Conservation (phyloP, 441 rosid species). For the Monsonia emarginata region DNA sequence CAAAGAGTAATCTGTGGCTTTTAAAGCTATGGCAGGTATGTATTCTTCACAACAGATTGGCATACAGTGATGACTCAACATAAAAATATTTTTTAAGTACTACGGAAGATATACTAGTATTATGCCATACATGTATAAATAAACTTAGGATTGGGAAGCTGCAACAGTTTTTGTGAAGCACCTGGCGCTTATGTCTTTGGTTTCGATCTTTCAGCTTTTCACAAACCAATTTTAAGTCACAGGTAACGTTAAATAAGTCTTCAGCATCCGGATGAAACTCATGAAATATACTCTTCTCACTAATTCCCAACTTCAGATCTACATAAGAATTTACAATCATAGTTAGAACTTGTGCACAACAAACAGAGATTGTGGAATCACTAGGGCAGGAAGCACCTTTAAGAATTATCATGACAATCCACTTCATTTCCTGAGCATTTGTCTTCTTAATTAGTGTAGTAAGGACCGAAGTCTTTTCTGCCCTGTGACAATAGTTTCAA, state of each 20-base stretch:
- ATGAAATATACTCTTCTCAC: conserved; percentile 82
- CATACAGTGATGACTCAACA: background rate
- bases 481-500: conserved; percentile 32
- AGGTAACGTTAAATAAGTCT: conserved; percentile 87
- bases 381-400: conserved; percentile 39
- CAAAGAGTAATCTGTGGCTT: background rate
- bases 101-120: background rate
- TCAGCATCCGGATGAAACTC: conserved; percentile 97
- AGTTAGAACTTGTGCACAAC: background rate
- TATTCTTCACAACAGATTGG: background rate
- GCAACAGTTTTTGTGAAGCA: conserved; percentile 17
- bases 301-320: conserved; percentile 89
- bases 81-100: background rate
- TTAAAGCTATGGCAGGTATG: background rate
- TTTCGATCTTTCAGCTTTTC: conserved; percentile 69
- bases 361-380: background rate
- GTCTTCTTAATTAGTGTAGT: conserved; percentile 75
- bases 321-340: conserved; percentile 22
- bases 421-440: conserved; percentile 93
- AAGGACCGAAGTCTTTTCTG: conserved; percentile 53
- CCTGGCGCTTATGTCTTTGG: conserved; percentile 93
- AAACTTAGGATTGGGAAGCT: background rate
- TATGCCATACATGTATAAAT: background rate
- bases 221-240: conserved; percentile 88
- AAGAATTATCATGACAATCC: conserved; percentile 85